Conservation (phyloP, 1,284 basidiomycete genomes). For the Pseudozyma flocculosa region DNA sequence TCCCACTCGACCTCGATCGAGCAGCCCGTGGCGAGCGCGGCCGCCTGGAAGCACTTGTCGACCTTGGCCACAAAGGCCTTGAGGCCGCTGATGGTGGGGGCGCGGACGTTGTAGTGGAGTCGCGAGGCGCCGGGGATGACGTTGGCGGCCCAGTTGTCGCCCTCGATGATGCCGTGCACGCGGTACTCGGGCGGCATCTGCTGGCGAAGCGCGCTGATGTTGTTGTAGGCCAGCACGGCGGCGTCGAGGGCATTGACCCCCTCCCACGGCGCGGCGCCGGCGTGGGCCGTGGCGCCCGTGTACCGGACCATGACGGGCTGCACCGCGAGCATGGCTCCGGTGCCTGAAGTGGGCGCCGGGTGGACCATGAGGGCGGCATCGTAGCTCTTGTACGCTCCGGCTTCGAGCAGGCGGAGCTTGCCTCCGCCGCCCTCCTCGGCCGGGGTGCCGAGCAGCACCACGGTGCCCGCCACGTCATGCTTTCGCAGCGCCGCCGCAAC, state of each 20-base stretch:
- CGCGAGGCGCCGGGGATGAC: constrained; percentile 77
- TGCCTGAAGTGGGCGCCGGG: constrained; percentile 58
- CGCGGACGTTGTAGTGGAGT: constrained; percentile 70
- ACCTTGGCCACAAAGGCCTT: constrained; percentile 64
- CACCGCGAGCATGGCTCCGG: constrained; percentile 64
- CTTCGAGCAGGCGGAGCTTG: constrained; percentile 71
- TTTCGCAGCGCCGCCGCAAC: constrained; percentile 68
- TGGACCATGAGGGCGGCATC: constrained; percentile 73
- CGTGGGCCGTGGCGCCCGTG: constrained; percentile 47
- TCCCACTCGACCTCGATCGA: constrained; percentile 62
- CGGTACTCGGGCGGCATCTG: constrained; percentile 67
- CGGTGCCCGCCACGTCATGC: constrained; percentile 69
- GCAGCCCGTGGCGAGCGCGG: constrained; percentile 71
- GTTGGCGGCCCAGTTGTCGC: constrained; percentile 46
- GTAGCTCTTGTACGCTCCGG: constrained; percentile 74
- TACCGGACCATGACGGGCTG: constrained; percentile 34
- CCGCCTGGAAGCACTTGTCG: constrained; percentile 71
- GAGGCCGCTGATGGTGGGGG: constrained; percentile 67
- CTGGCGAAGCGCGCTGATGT: constrained; percentile 73
- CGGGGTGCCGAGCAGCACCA: constrained; percentile 81
- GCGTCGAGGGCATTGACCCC: constrained; percentile 81
- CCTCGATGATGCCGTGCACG: constrained; percentile 60
- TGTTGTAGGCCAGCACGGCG: constrained; percentile 74
- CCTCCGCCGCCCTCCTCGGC: constrained; percentile 80
- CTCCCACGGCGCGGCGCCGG: constrained; percentile 70